Conservation (phyloP, 495 filamentous ascomycete genomes). For the Xylaria cubensis region DNA sequence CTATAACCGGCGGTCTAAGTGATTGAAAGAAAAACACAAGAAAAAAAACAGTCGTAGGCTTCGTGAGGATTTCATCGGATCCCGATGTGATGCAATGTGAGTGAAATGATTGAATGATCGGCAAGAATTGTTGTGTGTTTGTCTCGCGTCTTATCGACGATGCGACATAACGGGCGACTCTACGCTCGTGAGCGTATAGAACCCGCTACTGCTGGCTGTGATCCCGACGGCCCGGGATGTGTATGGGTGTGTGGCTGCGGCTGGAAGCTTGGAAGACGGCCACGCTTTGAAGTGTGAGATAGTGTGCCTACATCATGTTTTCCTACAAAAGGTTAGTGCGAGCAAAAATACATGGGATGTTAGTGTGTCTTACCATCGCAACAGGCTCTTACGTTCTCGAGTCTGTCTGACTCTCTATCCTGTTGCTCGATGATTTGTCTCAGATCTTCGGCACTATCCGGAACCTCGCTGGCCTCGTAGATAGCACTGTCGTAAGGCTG, state of each 20-base stretch:
- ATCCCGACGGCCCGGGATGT: constrained; percentile 46
- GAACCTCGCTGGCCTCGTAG: constrained; percentile 72
- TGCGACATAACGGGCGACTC: constrained; percentile 32
- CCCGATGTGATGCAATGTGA: constrained; percentile 20
- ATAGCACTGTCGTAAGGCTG: constrained; percentile 58
- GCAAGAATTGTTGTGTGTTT: neutral
- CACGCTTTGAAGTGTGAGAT: constrained; percentile 49
- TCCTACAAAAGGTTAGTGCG: constrained; percentile 56
- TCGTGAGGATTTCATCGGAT: constrained; percentile 39
- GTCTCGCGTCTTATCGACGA: constrained; percentile 18
- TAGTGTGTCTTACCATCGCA: constrained; percentile 80
- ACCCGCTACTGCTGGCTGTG: constrained; percentile 43
- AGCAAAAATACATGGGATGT: neutral
- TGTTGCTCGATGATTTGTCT: constrained; percentile 75
- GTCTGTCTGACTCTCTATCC: constrained; percentile 72
- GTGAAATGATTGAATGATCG: constrained; percentile 37
- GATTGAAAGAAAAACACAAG: constrained; percentile 27
- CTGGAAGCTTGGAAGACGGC: constrained; percentile 39
- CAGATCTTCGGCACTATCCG: constrained; percentile 82
- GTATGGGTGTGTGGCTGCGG: constrained; percentile 42
- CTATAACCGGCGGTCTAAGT: neutral
- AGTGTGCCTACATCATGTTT: constrained; percentile 75
- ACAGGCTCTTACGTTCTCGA: constrained; percentile 96
- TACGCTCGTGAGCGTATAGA: constrained; percentile 43
- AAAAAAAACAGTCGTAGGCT: constrained; percentile 37